These are phyloP conservation scores for Russula sp. DNA, from an alignment of 768 basidiomycete species.

Conservation along the genomic window DNA sequence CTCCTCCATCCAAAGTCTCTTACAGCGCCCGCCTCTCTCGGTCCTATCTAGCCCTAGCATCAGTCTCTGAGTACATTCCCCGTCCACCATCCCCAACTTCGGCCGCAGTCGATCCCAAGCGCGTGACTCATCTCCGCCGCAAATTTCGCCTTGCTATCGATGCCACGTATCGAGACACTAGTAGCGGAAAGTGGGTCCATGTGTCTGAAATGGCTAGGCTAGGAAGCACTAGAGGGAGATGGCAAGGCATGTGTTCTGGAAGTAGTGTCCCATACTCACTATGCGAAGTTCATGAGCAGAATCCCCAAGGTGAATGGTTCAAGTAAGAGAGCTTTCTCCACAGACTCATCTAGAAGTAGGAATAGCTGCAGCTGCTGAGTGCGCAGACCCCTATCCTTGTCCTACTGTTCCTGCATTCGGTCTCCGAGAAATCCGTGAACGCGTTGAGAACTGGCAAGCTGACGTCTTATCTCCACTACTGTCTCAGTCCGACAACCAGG, in stretches of 20 bases:
- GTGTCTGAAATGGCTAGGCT: slow-evolving; percentile 16
- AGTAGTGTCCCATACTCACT: neutral
- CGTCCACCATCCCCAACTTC: slow-evolving; percentile 12
- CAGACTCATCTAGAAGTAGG: slow-evolving; percentile 6
- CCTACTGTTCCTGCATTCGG: neutral
- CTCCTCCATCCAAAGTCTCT: neutral
- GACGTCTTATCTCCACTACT: slow-evolving; percentile 1
- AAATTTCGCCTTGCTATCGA: slow-evolving; percentile 13
- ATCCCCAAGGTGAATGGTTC: slow-evolving; percentile 8
- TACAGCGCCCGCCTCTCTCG: slow-evolving; percentile 7
- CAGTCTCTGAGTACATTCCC: slow-evolving; percentile 5
- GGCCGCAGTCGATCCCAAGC: neutral
- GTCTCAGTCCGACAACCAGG: neutral
- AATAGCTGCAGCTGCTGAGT: neutral
- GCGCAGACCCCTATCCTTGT: slow-evolving; percentile 9
- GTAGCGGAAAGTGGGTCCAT: slow-evolving; percentile 17
- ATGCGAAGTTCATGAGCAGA: neutral
- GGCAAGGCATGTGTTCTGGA: slow-evolving; percentile 17
- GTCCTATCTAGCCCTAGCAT: slow-evolving; percentile 10
- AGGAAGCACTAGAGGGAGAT: slow-evolving; percentile 16
- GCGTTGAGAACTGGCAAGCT: slow-evolving; percentile 13
- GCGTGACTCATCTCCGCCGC: slow-evolving; percentile 2
- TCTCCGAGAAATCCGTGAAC: slow-evolving; percentile 6
- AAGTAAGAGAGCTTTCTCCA: neutral
- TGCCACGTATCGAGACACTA: slow-evolving; percentile 10